These are phyloP conservation scores for Iberis pinnata DNA, from an alignment of 345 rosid species.

Conservation along the genomic window DNA sequence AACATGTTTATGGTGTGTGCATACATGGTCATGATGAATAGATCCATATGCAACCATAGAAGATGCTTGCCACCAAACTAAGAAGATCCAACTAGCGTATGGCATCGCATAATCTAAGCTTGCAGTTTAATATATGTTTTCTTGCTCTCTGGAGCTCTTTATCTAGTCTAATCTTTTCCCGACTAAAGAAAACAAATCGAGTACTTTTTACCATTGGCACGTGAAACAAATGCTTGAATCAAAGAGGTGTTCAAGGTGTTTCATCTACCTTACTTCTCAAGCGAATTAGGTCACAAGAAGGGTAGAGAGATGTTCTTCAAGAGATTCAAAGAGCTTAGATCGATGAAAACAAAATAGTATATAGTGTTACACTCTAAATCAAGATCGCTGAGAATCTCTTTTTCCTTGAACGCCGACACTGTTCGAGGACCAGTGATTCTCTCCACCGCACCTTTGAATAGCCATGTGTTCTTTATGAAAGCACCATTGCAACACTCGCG, in stretches of 20 bases:
- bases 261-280: too few relatives aligned
- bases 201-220: too few relatives aligned
- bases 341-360: too few relatives aligned
- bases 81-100: slow-evolving; percentile 71
- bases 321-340: too few relatives aligned
- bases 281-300: too few relatives aligned
- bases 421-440: slow-evolving; percentile 79
- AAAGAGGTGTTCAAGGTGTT: too few relatives aligned
- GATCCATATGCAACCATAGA: slow-evolving; percentile 94
- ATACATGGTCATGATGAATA: slow-evolving; percentile 91
- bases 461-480: slow-evolving; percentile 67
- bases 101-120: slow-evolving; percentile 88
- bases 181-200: slow-evolving; percentile 48
- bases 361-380: too few relatives aligned
- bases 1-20: too few relatives aligned
- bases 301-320: too few relatives aligned
- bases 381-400: slow-evolving; percentile 90
- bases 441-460: slow-evolving; percentile 86
- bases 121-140: slow-evolving; percentile 79
- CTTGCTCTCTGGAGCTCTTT: slow-evolving; percentile 82
- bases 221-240: too few relatives aligned
- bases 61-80: slow-evolving; percentile 73
- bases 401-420: slow-evolving; percentile 88
- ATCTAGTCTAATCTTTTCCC: slow-evolving; percentile 91
- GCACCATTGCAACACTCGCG: slow-evolving; percentile 28